These are phyloP conservation scores for Crotalaria pallida DNA, from an alignment of 306 rosid species.

Conservation along the genomic window DNA sequence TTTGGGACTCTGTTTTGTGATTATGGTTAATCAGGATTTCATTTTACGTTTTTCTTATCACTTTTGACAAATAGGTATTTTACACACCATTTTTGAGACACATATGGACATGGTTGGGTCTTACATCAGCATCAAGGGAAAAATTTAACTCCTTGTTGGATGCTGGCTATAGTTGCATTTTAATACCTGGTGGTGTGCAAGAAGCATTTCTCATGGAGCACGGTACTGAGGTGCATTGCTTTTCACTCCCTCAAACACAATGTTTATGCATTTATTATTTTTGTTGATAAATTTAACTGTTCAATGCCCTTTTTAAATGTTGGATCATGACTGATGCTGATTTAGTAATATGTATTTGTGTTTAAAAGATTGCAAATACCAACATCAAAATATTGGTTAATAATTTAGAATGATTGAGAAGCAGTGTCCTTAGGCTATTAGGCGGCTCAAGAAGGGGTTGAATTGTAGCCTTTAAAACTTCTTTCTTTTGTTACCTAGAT, in stretches of 20 bases:
- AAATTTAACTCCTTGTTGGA: conserved; percentile 56
- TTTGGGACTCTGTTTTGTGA: conserved; percentile 4
- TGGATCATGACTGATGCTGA: neutral
- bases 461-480: too few species aligned
- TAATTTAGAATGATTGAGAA: too few species aligned
- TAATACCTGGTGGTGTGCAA: conserved; percentile 96
- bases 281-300: conserved; percentile 8
- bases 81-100: conserved; percentile 91
- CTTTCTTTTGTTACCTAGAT: too few species aligned
- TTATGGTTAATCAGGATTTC: conserved; percentile 9
- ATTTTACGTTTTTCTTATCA: conserved; percentile 5
- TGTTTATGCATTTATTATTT: neutral
- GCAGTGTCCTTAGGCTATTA: too few species aligned
- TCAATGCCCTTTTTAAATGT: neutral
- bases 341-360: neutral
- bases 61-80: conserved; percentile 52
- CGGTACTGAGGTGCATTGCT: conserved; percentile 58
- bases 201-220: conserved; percentile 77
- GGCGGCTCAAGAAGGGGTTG: too few species aligned
- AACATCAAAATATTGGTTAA: too few species aligned
- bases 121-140: conserved; percentile 60
- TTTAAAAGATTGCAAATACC: too few species aligned
- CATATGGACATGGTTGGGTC: conserved; percentile 97
- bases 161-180: conserved; percentile 77
- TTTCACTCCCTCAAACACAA: neutral